Percentiles rank a stretch among this genome's conserved stretches.
phyloP scores from a whole-genome alignment of 495 filamentous ascomycete species.

The Talaromyces nanjingensis region DNA sequence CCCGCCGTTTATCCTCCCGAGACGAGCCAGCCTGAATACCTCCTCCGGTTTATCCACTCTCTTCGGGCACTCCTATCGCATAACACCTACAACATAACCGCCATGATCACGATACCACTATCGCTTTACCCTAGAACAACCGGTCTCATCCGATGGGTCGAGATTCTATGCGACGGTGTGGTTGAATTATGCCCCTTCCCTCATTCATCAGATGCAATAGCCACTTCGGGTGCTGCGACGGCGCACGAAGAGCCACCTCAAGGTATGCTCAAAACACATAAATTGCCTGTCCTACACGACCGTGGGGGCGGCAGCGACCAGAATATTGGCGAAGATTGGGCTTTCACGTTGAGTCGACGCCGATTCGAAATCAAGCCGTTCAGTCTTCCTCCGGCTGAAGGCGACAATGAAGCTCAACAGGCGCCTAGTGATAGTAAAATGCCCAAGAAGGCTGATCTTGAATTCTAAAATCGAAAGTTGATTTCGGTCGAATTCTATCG shows the following conservation, averaged over 20 bases:
- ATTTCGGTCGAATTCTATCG: background rate
- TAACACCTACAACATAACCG: slow-evolving; percentile 58
- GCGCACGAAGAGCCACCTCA: slow-evolving; percentile 69
- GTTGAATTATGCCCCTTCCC: slow-evolving; percentile 84
- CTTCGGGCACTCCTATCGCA: slow-evolving; percentile 67
- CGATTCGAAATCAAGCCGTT: slow-evolving; percentile 83
- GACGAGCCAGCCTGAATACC: slow-evolving; percentile 56
- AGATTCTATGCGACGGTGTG: slow-evolving; percentile 78
- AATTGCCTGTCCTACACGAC: slow-evolving; percentile 77
- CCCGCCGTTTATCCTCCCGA: slow-evolving; percentile 71
- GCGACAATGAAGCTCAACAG: slow-evolving; percentile 63
- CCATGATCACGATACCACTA: slow-evolving; percentile 71
- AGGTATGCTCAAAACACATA: slow-evolving; percentile 76
- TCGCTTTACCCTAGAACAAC: slow-evolving; percentile 72
- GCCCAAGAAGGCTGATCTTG: slow-evolving; percentile 60
- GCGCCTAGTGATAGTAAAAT: slow-evolving; percentile 37
- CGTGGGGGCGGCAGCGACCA: slow-evolving; percentile 71
- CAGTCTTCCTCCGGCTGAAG: slow-evolving; percentile 83
- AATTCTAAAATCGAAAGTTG: slow-evolving; percentile 47
- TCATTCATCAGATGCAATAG: slow-evolving; percentile 51
- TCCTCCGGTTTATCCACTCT: slow-evolving; percentile 79
- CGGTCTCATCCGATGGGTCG: slow-evolving; percentile 81
- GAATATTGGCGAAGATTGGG: slow-evolving; percentile 72
- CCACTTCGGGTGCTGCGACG: slow-evolving; percentile 44
- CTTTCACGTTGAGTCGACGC: slow-evolving; percentile 78